Base-by-base conservation (phyloP, 1,284 basidiomycete species). In the Fomitopsis schrenkii region DNA sequence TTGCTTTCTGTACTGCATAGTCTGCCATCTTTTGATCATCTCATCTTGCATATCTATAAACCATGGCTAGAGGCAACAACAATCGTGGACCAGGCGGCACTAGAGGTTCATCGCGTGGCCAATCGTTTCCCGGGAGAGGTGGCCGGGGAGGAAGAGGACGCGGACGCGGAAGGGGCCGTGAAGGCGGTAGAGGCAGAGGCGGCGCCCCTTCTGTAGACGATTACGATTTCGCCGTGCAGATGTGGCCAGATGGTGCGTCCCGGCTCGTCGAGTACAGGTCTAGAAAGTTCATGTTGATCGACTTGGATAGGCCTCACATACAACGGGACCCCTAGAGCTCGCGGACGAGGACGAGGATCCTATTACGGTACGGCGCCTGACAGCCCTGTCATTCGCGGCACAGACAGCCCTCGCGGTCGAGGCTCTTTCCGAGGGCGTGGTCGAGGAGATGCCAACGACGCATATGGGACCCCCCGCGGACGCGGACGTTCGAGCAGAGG, bases 181-280 rank as follows among this genome's bases (percentile, higher is more conserved):
- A 67, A 33, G 40, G 66, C 12, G 62, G 68, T 9, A 41, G 68
- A 62, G 69, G 71, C 41, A 35, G 70, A 52, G 70, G 71, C 1
- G 67, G 69, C 3, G 63, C 61, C 9, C 53, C 61, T 8, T 38
- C 55, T 26, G 12, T 70, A 30, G 71, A 74, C 48, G 66, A 69
- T 2, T 65, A 70, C 40, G 75, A 76, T 59, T 68, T 71, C 19
- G 67, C 71, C 14, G 68, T 76, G 9, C 72, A 74, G 58, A 64
- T 67, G 57, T 73, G 70, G 69, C 58, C 67, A 9, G 66, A 66
- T 33, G 66, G 74, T 74, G 62, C 42, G 73, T 68, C n/a, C 48
- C 12, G 15, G n/a, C 38, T 46, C 17, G 6, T 35, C 26, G 26
- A 45, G 17, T 19, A 12, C n/a, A 22, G 40, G 5, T 22, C n/a